phyloP scores from a whole-genome alignment of 805 yeast genomes.

The Starmerella tilneyi region DNA sequence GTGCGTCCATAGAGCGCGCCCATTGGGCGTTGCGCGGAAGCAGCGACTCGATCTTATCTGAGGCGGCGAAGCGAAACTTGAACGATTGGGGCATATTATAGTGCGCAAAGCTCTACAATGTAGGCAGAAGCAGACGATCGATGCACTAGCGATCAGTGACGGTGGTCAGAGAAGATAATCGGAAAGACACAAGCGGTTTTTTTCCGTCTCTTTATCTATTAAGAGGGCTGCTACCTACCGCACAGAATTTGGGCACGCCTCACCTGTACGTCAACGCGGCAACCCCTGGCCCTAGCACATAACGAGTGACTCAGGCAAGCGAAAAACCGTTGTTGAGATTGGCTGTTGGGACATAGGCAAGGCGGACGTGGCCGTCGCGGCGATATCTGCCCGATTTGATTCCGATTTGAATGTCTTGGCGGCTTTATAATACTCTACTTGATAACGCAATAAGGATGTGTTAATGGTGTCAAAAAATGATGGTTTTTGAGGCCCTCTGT shows the following conservation, averaged over 20 bases:
- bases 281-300: conserved; percentile 2
- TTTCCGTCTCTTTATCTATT: background rate
- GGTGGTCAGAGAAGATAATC: too few species aligned
- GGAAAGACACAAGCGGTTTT: too few species aligned
- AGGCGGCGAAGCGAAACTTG: conserved; percentile 29
- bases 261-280: background rate
- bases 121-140: conserved; percentile 2
- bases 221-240: background rate
- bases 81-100: conserved; percentile 12
- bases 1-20: conserved; percentile 38
- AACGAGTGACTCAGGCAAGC: background rate
- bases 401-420: background rate
- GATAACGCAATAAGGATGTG: too few species aligned
- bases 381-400: background rate
- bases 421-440: background rate
- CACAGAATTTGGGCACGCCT: background rate
- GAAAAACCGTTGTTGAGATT: conserved; percentile 3
- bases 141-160: background rate
- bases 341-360: conserved; percentile 2
- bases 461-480: background rate
- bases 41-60: conserved; percentile 31
- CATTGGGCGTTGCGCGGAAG: conserved; percentile 37
- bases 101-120: background rate
- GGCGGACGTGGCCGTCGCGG: background rate
- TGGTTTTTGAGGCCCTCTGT: too few species aligned